phyloP scores from a whole-genome alignment of 306 rosid genomes.

The Herpetospermum pedunculosum region DNA sequence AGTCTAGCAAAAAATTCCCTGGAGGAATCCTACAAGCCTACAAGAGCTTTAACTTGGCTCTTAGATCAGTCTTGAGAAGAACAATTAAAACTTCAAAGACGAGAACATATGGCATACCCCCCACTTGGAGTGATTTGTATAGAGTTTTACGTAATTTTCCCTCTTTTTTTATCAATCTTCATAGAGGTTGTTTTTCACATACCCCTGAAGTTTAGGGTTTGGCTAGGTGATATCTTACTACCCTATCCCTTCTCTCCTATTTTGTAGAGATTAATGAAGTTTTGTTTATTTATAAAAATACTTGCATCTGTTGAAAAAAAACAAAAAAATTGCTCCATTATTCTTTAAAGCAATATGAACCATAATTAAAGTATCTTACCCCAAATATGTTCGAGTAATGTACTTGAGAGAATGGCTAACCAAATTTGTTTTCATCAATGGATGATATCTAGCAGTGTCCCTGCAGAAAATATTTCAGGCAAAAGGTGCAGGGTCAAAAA shows the following conservation, averaged over 20 bases:
- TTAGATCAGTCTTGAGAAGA: background rate
- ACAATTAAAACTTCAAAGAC: background rate
- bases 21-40: background rate
- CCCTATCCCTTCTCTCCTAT: background rate
- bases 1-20: background rate
- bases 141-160: background rate
- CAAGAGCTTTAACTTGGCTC: background rate
- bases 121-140: background rate
- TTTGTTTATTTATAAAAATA: background rate
- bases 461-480: constrained; percentile 22
- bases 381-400: constrained; percentile 65
- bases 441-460: constrained; percentile 71
- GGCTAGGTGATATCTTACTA: background rate
- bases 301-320: no score
- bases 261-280: background rate
- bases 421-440: constrained; percentile 72
- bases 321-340: background rate
- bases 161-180: background rate
- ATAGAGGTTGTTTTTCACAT: background rate
- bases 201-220: background rate
- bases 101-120: background rate
- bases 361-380: constrained; percentile 36
- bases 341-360: background rate
- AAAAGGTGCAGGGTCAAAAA: background rate
- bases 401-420: constrained; percentile 76